A percentile compares a stretch with the other conserved stretches of the same genome.
Evolutionary conservation across 176 grass and related monocot genomes (phyloP).

Genomic region (Musa troglodytarum): DNA sequence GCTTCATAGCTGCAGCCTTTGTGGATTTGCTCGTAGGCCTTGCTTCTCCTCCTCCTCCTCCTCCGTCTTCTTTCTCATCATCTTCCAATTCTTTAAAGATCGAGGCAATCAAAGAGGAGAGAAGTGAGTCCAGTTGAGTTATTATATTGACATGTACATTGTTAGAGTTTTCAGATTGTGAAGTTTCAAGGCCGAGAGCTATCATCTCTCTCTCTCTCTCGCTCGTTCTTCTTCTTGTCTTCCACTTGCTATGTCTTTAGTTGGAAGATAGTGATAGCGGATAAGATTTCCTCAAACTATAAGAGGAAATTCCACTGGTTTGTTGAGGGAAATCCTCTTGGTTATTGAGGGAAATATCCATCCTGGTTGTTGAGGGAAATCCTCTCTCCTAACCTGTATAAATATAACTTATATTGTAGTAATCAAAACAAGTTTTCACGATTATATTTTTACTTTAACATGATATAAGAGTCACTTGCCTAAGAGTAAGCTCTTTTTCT

Average conservation of each 20-base stretch:
- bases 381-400: too few species aligned
- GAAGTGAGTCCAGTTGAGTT: neutral
- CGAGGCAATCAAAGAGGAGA: neutral
- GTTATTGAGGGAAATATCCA: too few species aligned
- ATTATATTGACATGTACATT: neutral
- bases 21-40: constrained; percentile 1
- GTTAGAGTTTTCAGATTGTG: neutral
- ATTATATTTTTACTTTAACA: too few species aligned
- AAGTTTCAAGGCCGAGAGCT: neutral
- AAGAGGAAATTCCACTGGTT: too few species aligned
- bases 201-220: neutral
- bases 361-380: too few species aligned
- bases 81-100: neutral
- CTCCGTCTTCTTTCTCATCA: neutral
- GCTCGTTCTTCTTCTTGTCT: neutral
- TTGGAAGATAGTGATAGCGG: too few species aligned
- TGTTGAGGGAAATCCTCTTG: too few species aligned
- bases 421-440: too few species aligned
- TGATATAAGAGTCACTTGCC: too few species aligned
- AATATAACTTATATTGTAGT: too few species aligned
- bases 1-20: constrained; percentile 10
- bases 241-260: neutral
- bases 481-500: too few species aligned
- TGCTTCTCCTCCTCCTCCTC: constrained; percentile 3
- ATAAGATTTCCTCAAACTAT: too few species aligned